Conservation (phyloP, 2,329 filamentous ascomycete genomes). For the Didymella pomorum region DNA sequence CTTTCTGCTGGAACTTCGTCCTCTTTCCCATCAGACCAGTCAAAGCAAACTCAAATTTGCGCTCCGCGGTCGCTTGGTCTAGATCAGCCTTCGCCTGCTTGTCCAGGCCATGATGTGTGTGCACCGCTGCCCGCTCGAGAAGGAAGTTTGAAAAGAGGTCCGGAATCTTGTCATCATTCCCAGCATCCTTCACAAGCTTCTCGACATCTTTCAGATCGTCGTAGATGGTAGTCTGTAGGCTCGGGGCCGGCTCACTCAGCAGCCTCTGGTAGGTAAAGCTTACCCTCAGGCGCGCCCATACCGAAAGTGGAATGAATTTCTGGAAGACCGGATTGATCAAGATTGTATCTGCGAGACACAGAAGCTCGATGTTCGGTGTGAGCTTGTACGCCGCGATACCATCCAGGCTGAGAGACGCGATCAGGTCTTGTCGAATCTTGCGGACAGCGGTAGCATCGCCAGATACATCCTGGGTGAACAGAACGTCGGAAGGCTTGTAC, state of each 20-base stretch:
- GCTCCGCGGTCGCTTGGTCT: constrained; percentile 69
- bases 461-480: constrained; percentile 61
- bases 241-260: constrained; percentile 68
- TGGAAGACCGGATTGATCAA: constrained; percentile 59
- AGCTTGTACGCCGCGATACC: constrained; percentile 86
- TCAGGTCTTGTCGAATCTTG: constrained; percentile 61
- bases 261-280: constrained; percentile 77
- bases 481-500: constrained; percentile 59
- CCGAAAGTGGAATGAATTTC: constrained; percentile 55
- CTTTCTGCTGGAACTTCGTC: constrained; percentile 80
- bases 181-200: constrained; percentile 45
- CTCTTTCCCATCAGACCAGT: constrained; percentile 88
- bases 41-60: constrained; percentile 80
- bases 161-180: constrained; percentile 27
- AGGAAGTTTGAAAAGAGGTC: constrained; percentile 68
- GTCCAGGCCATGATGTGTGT: constrained; percentile 85
- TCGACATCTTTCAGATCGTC: constrained; percentile 66
- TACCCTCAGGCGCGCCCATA: constrained; percentile 74
- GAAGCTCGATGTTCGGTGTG: constrained; percentile 83
- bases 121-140: constrained; percentile 81
- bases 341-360: constrained; percentile 74
- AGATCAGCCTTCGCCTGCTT: constrained; percentile 76
- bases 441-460: constrained; percentile 46
- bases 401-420: constrained; percentile 77
- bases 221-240: constrained; percentile 68